Conservation (phyloP, 805 yeast species). For the Candida montana region DNA sequence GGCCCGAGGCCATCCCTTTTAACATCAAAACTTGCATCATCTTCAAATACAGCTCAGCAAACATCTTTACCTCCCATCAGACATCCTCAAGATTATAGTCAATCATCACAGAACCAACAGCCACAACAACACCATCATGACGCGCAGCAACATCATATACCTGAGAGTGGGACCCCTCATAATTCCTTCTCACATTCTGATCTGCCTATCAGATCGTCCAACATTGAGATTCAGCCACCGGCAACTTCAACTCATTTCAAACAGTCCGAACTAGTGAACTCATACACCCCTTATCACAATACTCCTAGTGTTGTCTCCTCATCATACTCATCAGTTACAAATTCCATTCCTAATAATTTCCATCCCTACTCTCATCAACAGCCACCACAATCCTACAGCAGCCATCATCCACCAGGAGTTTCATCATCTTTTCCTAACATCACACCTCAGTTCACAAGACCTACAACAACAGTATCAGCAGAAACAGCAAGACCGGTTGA, state of each 20-base stretch:
- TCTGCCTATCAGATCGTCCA: conserved; percentile 16
- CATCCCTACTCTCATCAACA: conserved; percentile 6
- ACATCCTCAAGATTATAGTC: conserved; percentile 5
- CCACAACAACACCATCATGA: conserved; percentile 4
- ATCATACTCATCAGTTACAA: conserved; percentile 35
- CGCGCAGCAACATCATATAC: neutral
- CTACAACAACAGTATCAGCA: conserved; percentile 1
- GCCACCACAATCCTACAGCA: conserved; percentile 3
- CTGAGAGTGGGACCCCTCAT: conserved; percentile 4
- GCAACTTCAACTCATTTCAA: conserved; percentile 27
- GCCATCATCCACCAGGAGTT: conserved; percentile 6
- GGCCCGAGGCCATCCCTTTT: conserved; percentile 24
- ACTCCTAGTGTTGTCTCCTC: conserved; percentile 45
- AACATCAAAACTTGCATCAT: conserved; percentile 29
- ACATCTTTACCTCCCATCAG: conserved; percentile 5
- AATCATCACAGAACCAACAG: conserved; percentile 9
- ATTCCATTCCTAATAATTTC: conserved; percentile 20
- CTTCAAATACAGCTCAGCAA: conserved; percentile 12
- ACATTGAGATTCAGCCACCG: conserved; percentile 22
- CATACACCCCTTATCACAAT: conserved; percentile 36
- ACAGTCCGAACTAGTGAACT: conserved; percentile 19
- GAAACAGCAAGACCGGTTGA: conserved; percentile 14
- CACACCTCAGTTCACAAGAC: conserved; percentile 1
- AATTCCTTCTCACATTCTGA: conserved; percentile 2
- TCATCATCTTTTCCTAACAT: conserved; percentile 14